A percentile compares a stretch with the other conserved stretches of the same genome.
Conservation (phyloP, 805 yeast species). For the Ogataea nitratoaversa region DNA sequence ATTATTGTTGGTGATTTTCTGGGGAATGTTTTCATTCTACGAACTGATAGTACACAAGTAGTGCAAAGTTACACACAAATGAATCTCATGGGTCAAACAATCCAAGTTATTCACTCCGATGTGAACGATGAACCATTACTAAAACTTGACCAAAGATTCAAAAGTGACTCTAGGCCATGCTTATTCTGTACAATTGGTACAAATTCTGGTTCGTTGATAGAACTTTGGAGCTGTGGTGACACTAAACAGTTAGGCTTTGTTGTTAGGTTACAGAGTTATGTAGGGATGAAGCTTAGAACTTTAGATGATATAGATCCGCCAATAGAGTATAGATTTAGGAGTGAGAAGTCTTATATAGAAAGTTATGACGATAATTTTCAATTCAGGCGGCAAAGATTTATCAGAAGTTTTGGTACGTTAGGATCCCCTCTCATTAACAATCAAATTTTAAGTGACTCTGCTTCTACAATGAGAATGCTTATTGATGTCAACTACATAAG, state of each 20-base stretch:
- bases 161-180: constrained; percentile 5
- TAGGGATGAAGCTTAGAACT: neutral
- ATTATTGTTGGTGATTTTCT: constrained; percentile 21
- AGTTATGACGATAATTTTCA: neutral
- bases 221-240: neutral
- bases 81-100: neutral
- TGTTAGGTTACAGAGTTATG: neutral
- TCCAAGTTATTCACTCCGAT: constrained; percentile 1
- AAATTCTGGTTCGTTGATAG: constrained; percentile 10
- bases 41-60: neutral
- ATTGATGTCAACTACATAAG: neutral
- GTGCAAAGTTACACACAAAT: neutral
- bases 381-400: neutral
- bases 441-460: too few species aligned
- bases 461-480: too few species aligned
- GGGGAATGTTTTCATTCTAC: constrained; percentile 20
- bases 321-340: too few species aligned
- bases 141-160: too few species aligned
- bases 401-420: neutral
- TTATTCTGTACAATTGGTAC: constrained; percentile 14
- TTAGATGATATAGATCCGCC: neutral
- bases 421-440: neutral
- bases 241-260: neutral
- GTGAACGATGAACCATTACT: neutral
- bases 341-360: too few species aligned